Evolutionary conservation across 2,329 filamentous ascomycete species (phyloP), one percentile per base, ranked within the genome.

Genomic region (Ustilaginoidea virens): DNA sequence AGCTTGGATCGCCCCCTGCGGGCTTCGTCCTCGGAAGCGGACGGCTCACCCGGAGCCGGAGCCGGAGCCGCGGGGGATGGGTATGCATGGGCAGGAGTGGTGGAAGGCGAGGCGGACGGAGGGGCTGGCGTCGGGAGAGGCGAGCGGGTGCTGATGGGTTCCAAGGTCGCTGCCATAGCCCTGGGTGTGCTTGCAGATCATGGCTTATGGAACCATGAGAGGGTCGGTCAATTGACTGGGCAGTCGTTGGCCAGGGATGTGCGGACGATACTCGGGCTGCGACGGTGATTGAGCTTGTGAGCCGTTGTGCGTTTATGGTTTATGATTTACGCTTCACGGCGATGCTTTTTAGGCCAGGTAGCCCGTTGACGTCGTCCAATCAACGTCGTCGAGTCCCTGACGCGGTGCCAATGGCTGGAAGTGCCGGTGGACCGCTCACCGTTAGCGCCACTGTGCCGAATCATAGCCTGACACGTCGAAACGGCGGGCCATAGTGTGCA

Each of bases 31-130:
- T 45, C 47, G 2, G 44, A 46, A 15, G 43, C 47, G 13, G 34
- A 43, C 7, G 49, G 45, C 28, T 51, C 49, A 19, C 52, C 49
- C 1, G 43, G 46, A 5, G 41, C 19, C 7, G 11, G 19, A 20
- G 19, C 19, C 19, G 19, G 7, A 11, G 19, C 19, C 19, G 19
- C 7, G 7, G 19, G 29, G 5, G 32, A 29, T 11, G 29, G 26
- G 11, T 26, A 29, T 14, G 17, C 30, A 7, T 27, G 24, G 15
- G 7, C 27, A 10, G 27, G 20, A 7, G 11, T 20, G 14, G 27
- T 21, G 5, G 32, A 26, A 10, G 29, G 24, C 9, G 32, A 23
- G 14, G 28, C 25, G 16, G 30, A 29, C 10, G 20, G 33, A 22
- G 21, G 27, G 22, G 6, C 15, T n/a, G 33, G 15, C 17, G 25